These are phyloP conservation scores for Aspergillus sp. DNA, from an alignment of 2,329 filamentous ascomycete species.

Conservation along the genomic window DNA sequence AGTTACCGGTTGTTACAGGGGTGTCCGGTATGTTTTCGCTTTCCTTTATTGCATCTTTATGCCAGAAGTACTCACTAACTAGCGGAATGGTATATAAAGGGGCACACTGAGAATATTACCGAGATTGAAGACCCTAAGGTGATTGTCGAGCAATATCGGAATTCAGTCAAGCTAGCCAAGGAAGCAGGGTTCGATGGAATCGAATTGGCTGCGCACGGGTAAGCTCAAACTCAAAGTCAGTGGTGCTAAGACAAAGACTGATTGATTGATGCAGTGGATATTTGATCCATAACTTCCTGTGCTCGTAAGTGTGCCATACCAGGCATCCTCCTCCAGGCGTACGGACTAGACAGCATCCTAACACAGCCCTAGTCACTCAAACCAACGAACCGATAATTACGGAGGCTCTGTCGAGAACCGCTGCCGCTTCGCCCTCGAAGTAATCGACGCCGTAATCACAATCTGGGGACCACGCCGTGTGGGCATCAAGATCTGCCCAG, in stretches of 20 bases:
- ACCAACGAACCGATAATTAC: constrained; percentile 23
- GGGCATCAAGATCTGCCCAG: constrained; percentile 22
- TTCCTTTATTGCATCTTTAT: background rate
- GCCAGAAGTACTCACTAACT: background rate
- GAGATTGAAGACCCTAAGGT: constrained; percentile 6
- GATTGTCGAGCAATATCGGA: constrained; percentile 9
- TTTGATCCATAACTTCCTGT: background rate
- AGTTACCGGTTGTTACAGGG: constrained; percentile 13
- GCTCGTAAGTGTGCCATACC: background rate
- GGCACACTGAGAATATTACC: constrained; percentile 9
- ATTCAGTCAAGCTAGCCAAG: constrained; percentile 5
- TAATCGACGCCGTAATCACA: constrained; percentile 19
- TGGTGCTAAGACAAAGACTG: background rate
- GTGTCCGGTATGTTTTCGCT: background rate
- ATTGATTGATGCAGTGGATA: constrained; percentile 2
- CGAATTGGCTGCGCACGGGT: constrained; percentile 10
- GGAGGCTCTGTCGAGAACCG: constrained; percentile 24
- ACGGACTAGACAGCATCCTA: too few relatives aligned
- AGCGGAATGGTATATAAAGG: background rate
- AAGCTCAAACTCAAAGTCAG: background rate
- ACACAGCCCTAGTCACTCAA: constrained; percentile 3
- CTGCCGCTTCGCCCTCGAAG: constrained; percentile 24
- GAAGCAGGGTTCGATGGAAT: constrained; percentile 11
- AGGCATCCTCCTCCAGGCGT: too few relatives aligned
- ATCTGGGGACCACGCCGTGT: constrained; percentile 14